phyloP scores from a whole-genome alignment of 139 green algal genomes.

The Micractinium sp. region DNA sequence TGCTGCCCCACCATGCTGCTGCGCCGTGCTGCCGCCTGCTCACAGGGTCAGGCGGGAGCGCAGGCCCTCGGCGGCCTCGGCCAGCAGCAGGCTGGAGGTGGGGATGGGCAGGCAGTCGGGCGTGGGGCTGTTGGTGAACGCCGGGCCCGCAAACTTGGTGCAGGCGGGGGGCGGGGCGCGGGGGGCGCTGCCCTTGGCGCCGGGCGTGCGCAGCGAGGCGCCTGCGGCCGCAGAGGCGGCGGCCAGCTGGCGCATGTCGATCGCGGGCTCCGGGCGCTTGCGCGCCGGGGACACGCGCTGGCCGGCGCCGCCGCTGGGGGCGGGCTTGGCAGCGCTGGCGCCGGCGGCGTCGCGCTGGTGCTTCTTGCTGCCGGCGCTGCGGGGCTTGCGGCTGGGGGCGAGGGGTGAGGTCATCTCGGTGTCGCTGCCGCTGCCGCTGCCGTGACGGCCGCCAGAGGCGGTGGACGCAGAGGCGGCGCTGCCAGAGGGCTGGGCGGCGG shows the following conservation, averaged over 20 bases:
- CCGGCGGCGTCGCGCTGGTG: conserved; percentile 4
- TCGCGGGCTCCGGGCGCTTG: not conserved
- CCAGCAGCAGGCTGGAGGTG: conserved; percentile 22
- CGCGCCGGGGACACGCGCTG: not conserved
- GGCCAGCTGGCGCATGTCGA: conserved; percentile 19
- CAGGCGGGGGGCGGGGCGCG: not conserved
- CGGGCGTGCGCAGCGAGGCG: not conserved
- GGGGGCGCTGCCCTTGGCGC: not conserved
- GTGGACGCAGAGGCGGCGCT: not conserved
- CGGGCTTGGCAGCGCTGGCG: not conserved
- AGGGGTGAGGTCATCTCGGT: not conserved
- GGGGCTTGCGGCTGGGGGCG: not conserved
- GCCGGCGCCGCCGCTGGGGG: not conserved
- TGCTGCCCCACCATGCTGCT: not conserved
- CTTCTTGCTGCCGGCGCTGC: not conserved
- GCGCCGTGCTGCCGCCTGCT: not conserved
- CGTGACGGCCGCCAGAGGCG: not conserved
- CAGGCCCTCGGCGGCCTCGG: conserved; percentile 23
- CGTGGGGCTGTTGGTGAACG: conserved; percentile 50
- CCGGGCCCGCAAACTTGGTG: conserved; percentile 43
- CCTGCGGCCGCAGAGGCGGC: not conserved
- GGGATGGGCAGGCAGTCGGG: conserved; percentile 47
- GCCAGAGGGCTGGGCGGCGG: not conserved
- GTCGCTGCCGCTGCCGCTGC: not conserved
- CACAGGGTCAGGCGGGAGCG: conserved; percentile 23